Conservation (phyloP, 257 asterid species). For the Solanum lignicaule region DNA sequence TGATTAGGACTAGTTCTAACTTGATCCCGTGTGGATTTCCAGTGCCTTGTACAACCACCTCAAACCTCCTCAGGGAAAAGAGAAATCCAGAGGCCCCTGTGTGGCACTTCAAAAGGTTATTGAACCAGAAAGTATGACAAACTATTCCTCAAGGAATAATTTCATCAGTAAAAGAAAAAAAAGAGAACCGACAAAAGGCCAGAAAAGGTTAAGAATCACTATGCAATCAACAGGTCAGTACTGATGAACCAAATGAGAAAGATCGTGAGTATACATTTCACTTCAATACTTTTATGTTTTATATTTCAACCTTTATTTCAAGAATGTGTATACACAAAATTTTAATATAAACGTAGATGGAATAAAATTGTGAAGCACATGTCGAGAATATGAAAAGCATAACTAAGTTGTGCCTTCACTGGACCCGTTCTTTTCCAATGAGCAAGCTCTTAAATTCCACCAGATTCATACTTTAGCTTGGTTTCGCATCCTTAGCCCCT, state of each 20-base stretch:
- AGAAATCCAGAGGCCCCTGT: not conserved
- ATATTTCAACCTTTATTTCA: not conserved
- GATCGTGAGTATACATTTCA: not conserved
- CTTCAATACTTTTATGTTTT: not conserved
- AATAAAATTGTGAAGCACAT: not conserved
- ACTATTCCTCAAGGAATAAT: not conserved
- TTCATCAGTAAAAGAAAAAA: not conserved
- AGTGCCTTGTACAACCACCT: not conserved
- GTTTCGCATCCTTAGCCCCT: not conserved
- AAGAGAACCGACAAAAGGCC: not conserved
- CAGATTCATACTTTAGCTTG: not conserved
- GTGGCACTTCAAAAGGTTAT: not conserved
- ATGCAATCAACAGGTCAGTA: not conserved
- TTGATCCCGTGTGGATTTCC: not conserved
- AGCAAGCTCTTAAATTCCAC: not conserved
- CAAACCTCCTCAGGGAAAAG: not conserved
- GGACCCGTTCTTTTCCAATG: not conserved
- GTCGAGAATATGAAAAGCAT: not conserved
- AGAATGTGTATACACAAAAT: not conserved
- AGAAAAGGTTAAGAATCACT: not conserved
- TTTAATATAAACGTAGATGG: not conserved
- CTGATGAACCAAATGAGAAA: not conserved
- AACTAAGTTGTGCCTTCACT: not conserved
- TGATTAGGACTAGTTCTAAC: not conserved
- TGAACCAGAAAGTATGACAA: not conserved